Conservation (phyloP, 1,284 basidiomycete genomes). For the Prillingera fragicola region DNA sequence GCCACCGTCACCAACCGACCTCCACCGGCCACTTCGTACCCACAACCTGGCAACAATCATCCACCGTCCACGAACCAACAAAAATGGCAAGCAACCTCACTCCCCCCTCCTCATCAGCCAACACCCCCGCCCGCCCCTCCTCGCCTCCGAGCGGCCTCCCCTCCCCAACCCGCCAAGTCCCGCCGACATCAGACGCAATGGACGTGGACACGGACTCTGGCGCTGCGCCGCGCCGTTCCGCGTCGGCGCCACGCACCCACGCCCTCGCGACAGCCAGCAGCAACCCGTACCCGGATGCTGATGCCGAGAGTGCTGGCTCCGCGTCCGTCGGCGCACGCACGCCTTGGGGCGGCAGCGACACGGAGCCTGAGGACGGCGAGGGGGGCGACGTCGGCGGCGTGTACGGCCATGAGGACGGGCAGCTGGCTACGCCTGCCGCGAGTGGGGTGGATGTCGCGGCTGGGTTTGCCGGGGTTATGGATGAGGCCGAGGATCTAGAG, state of each 20-base stretch:
- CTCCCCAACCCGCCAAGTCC: constrained; percentile 1
- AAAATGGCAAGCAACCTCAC: constrained; percentile 15
- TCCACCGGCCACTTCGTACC: constrained; percentile 1
- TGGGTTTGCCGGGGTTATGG: neutral
- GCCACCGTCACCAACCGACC: neutral
- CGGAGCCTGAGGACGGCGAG: constrained; percentile 6
- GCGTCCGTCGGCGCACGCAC: neutral
- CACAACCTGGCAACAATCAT: no score
- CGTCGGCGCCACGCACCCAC: constrained; percentile 5
- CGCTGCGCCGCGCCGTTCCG: neutral
- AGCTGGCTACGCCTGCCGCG: neutral
- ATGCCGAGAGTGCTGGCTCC: neutral
- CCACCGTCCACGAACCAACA: neutral
- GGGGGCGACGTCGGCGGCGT: constrained; percentile 5
- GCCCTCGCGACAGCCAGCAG: neutral
- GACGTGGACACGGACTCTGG: constrained; percentile 7
- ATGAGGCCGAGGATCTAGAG: neutral
- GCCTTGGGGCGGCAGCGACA: constrained; percentile 2
- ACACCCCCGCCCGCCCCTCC: constrained; percentile 24
- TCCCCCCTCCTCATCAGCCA: constrained; percentile 26
- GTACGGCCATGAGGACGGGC: constrained; percentile 6
- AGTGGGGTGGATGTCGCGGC: constrained; percentile 3
- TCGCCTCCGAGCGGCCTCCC: no score
- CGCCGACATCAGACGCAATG: neutral
- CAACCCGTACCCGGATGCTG: no score